Evolutionary conservation across 768 basidiomycete genomes (phyloP).

Genomic region (Dacryopinax spathularia): DNA sequence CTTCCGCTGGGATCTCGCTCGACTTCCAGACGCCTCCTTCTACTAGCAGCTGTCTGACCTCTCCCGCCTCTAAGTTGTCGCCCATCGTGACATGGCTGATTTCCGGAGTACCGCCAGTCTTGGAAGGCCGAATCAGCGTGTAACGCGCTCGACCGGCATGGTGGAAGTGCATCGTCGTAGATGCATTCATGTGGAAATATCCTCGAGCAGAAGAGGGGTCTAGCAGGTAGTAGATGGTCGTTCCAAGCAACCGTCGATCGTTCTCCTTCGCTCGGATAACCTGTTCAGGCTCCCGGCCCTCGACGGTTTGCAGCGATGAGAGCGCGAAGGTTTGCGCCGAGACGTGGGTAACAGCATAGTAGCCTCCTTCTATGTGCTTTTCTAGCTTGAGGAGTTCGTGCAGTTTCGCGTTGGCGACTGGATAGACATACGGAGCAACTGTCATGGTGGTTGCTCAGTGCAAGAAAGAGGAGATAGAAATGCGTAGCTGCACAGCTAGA

Average conservation of each 20-base stretch:
- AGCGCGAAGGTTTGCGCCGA: background rate
- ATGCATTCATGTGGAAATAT: conserved; percentile 37
- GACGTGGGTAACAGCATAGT: background rate
- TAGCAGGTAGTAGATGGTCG: conserved; percentile 38
- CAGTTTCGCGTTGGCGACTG: background rate
- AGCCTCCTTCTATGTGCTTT: background rate
- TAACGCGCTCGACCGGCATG: conserved; percentile 40
- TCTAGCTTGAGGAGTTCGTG: background rate
- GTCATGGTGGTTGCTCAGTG: background rate
- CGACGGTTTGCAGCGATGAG: background rate
- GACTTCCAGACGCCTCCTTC: conserved; percentile 27
- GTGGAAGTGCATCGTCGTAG: conserved; percentile 38
- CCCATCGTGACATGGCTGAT: conserved; percentile 34
- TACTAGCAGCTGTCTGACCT: conserved; percentile 34
- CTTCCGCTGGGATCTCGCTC: conserved; percentile 23
- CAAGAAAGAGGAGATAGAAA: background rate
- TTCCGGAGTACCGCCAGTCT: conserved; percentile 19
- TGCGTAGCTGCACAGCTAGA: background rate
- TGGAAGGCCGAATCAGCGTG: conserved; percentile 30
- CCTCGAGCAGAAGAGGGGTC: conserved; percentile 29
- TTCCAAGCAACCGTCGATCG: conserved; percentile 26
- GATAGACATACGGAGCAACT: background rate
- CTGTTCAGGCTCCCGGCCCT: background rate
- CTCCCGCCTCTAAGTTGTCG: conserved; percentile 28
- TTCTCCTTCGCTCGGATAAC: conserved; percentile 10